These are phyloP conservation scores for Paraphaeosphaeria sporulosa DNA, from an alignment of 2,329 filamentous ascomycete species.

Conservation along the genomic window DNA sequence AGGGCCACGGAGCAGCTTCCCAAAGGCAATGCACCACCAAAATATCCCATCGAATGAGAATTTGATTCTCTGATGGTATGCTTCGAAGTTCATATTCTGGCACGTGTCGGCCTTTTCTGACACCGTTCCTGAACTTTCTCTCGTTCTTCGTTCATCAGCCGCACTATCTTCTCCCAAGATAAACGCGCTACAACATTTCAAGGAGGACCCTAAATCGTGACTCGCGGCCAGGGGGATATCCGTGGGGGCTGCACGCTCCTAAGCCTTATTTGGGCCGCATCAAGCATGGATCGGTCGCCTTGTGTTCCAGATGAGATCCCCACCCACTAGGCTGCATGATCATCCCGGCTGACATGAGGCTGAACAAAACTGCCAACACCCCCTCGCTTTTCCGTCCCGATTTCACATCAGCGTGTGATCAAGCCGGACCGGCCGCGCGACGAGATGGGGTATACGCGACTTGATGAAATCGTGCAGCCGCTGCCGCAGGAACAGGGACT, in stretches of 20 bases:
- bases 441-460: slow-evolving; percentile 4
- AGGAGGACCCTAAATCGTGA: background rate
- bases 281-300: slow-evolving; percentile 7
- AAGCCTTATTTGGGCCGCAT: background rate
- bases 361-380: background rate
- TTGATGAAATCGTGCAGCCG: background rate
- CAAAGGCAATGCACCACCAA: background rate
- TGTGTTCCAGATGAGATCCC: slow-evolving; percentile 3
- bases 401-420: background rate
- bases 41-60: background rate
- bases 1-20: background rate
- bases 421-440: background rate
- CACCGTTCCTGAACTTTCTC: background rate
- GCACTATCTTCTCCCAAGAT: background rate
- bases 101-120: background rate
- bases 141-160: slow-evolving; percentile 2
- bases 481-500: slow-evolving; percentile 4
- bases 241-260: background rate
- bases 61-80: background rate
- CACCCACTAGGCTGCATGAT: background rate
- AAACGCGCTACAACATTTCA: background rate
- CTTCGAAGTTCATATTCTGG: background rate
- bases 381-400: background rate
- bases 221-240: background rate
- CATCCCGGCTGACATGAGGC: background rate